Conservation (phyloP, 2,329 filamentous ascomycete genomes). For the Colletotrichum sp. region DNA sequence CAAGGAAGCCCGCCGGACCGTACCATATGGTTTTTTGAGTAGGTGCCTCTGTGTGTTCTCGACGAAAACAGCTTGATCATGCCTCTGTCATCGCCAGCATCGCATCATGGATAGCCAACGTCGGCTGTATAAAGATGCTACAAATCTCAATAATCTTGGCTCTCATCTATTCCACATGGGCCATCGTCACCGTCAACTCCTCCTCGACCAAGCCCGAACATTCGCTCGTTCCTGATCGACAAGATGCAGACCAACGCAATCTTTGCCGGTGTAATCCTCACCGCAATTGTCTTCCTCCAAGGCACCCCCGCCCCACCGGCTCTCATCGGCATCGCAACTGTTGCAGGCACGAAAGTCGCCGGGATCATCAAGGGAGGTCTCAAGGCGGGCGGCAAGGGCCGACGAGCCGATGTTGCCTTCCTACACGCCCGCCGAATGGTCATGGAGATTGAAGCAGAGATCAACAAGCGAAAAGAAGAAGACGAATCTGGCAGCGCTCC, state of each 20-base stretch:
- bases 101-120: fast-evolving
- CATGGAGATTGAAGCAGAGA: neutral
- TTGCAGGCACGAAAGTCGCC: neutral
- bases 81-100: neutral
- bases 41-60: neutral
- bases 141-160: neutral
- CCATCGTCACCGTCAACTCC: neutral
- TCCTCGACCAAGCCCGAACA: neutral
- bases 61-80: neutral
- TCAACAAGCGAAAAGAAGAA: neutral
- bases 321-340: neutral
- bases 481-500: neutral
- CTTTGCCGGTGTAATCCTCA: neutral
- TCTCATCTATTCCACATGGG: neutral
- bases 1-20: neutral
- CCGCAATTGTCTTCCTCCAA: neutral
- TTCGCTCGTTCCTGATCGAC: neutral
- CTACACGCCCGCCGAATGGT: neutral
- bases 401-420: neutral
- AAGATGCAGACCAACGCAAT: neutral
- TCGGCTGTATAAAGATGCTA: neutral
- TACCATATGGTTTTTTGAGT: neutral
- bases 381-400: neutral
- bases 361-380: neutral
- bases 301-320: neutral